These are phyloP conservation scores for Microdochium trichocladiopsis DNA, from an alignment of 2,329 filamentous ascomycete genomes.

Conservation along the genomic window DNA sequence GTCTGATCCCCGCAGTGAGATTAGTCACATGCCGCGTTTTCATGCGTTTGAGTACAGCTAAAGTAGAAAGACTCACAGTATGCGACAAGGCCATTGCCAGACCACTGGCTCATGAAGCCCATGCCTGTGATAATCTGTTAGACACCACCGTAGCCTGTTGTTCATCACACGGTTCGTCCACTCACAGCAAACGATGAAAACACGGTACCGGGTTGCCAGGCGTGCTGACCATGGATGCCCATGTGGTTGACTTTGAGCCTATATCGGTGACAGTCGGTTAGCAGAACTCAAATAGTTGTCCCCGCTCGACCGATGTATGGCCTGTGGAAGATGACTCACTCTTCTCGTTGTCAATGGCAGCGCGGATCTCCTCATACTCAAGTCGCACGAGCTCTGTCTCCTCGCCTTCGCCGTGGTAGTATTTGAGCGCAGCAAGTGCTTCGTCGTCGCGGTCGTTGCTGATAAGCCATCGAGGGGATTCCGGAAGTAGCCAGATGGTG, in stretches of 20 bases:
- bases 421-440: constrained; percentile 21
- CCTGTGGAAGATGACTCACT: constrained; percentile 1
- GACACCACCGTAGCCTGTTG: neutral
- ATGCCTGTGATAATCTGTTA: neutral
- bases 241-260: constrained; percentile 27
- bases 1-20: too few relatives aligned
- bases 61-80: too few relatives aligned
- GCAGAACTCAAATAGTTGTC: too few relatives aligned
- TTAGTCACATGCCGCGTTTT: too few relatives aligned
- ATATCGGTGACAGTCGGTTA: too few relatives aligned
- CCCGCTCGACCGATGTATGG: too few relatives aligned
- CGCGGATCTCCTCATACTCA: constrained; percentile 6
- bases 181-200: constrained; percentile 29
- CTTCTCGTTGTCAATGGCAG: neutral
- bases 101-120: too few relatives aligned
- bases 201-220: constrained; percentile 21
- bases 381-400: neutral
- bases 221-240: constrained; percentile 20
- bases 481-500: constrained; percentile 22
- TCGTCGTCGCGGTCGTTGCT: constrained; percentile 19
- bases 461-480: constrained; percentile 27
- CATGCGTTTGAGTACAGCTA: too few relatives aligned
- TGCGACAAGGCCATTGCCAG: neutral
- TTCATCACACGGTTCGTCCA: neutral
- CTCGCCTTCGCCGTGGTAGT: constrained; percentile 50